These are phyloP conservation scores for Puccinia brachypodii DNA, from an alignment of 1,284 basidiomycete species.

Conservation along the genomic window DNA sequence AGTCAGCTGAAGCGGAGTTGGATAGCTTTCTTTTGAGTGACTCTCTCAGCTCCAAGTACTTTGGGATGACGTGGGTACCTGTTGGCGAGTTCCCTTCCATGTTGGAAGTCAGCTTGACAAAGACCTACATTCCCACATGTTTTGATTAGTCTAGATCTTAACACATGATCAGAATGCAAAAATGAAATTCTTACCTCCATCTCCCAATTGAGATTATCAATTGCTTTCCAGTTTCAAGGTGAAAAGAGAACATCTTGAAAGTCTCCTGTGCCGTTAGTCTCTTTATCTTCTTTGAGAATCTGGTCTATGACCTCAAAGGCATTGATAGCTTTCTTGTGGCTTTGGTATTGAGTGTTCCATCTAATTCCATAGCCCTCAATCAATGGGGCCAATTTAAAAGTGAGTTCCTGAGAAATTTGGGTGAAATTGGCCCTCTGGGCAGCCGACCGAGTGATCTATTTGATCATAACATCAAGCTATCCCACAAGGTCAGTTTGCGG, in stretches of 20 bases:
- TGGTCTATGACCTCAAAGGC: not conserved
- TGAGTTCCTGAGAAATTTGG: not conserved
- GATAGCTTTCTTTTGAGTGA: not conserved
- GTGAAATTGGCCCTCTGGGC: not conserved
- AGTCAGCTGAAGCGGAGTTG: not conserved
- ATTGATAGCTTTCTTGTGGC: not conserved
- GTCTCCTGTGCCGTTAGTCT: not conserved
- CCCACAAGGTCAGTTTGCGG: not conserved
- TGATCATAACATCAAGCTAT: constrained; percentile 5
- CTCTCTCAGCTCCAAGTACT: not conserved
- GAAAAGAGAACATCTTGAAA: not conserved
- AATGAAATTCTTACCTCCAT: not conserved
- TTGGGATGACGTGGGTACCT: not conserved
- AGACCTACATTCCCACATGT: not conserved
- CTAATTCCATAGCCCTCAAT: constrained; percentile 1
- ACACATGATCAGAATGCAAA: not conserved
- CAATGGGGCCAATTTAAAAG: not conserved
- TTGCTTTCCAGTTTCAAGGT: not conserved
- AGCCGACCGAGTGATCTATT: not conserved
- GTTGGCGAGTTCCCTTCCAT: not conserved
- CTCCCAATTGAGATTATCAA: not conserved
- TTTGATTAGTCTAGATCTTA: not conserved
- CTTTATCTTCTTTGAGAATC: not conserved
- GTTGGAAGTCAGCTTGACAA: not conserved
- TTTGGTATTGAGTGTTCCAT: not conserved